Evolutionary conservation across 164 flowering plant genomes (phyloP), one percentile per base, ranked within the genome.

Genomic region (Macadamia integrifolia): DNA sequence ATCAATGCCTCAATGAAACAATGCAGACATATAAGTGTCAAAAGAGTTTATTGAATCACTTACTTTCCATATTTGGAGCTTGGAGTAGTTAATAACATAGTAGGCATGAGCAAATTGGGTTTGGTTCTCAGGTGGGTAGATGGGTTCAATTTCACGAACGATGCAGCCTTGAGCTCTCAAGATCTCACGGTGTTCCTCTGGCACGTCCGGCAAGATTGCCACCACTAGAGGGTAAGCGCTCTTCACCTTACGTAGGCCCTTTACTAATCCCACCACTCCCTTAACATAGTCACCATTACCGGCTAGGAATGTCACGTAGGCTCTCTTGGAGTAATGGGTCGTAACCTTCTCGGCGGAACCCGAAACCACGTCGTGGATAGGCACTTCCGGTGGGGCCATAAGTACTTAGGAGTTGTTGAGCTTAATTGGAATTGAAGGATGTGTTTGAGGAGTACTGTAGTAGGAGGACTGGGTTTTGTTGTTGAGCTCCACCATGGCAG

Each of bases 61-160:
- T 81, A 86, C 87, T 56, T 82, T 74, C 88, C 88, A 84, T 43
- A 86, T 83, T 12, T 87, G 87, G 31, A 86, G 83, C 78, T 86
- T 86, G 62, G 90, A 86, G 74, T 86, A 86, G 85, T 84, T 86
- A 79, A 86, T 86, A 50, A 86, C 85, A 62, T 83, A 86, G 72
- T 86, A 84, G 0, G 86, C 85, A 84, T 81, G 79, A 13, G 87
- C 90, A 23, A 82, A 86, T 49, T 84, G 77, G 58, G 71, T 61
- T 29, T 86, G 83, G 73, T 80, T 81, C 35, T 77, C 78, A 0
- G 90, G 88, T 1, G 90, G 90, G 70, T 86, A 78, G 40, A 86
- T 80, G 15, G 90, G 90, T 63, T 73, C 84, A 35, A 86, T 84
- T 71, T 86, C 90, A n/a, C 77, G 84, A 29, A 86, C 72, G 14